phyloP scores from a whole-genome alignment of 2,329 filamentous ascomycete genomes.

The Xylaria digitata region DNA sequence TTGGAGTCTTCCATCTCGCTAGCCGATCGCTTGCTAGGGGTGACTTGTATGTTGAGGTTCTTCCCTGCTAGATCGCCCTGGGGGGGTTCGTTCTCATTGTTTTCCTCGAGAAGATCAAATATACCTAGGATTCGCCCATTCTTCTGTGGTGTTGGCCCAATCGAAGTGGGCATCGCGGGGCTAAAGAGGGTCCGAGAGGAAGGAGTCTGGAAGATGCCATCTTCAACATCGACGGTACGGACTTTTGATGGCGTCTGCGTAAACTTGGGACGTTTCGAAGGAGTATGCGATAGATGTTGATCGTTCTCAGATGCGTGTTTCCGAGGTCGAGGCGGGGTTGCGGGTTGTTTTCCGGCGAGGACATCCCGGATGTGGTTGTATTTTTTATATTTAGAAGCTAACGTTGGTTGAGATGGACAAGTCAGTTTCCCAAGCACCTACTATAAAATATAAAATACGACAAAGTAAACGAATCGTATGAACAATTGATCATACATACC shows the following conservation, averaged over 20 bases:
- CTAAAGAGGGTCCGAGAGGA: slow-evolving; percentile 70
- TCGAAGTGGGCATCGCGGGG: slow-evolving; percentile 66
- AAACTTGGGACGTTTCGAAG: slow-evolving; percentile 63
- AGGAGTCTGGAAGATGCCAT: slow-evolving; percentile 64
- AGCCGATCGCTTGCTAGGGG: slow-evolving; percentile 58
- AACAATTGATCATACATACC: slow-evolving; percentile 58
- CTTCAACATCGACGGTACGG: slow-evolving; percentile 45
- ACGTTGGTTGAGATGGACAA: background rate
- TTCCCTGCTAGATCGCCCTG: slow-evolving; percentile 56
- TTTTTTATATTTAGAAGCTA: slow-evolving; percentile 80
- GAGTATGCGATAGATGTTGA: slow-evolving; percentile 56
- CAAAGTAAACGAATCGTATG: slow-evolving; percentile 31
- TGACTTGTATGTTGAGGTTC: slow-evolving; percentile 51
- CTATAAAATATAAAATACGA: background rate
- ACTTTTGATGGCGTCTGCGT: slow-evolving; percentile 61
- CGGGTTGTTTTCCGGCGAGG: slow-evolving; percentile 63
- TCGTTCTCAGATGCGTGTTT: slow-evolving; percentile 57
- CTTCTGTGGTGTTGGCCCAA: slow-evolving; percentile 83
- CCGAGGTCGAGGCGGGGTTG: slow-evolving; percentile 52
- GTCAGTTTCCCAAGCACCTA: background rate
- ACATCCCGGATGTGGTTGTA: slow-evolving; percentile 75
- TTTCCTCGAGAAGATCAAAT: slow-evolving; percentile 74
- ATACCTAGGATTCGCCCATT: slow-evolving; percentile 81
- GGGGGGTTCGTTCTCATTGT: slow-evolving; percentile 62
- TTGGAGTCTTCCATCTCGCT: slow-evolving; percentile 49